These are phyloP conservation scores for Penicillium desertorum DNA, from an alignment of 495 filamentous ascomycete genomes.

Conservation along the genomic window DNA sequence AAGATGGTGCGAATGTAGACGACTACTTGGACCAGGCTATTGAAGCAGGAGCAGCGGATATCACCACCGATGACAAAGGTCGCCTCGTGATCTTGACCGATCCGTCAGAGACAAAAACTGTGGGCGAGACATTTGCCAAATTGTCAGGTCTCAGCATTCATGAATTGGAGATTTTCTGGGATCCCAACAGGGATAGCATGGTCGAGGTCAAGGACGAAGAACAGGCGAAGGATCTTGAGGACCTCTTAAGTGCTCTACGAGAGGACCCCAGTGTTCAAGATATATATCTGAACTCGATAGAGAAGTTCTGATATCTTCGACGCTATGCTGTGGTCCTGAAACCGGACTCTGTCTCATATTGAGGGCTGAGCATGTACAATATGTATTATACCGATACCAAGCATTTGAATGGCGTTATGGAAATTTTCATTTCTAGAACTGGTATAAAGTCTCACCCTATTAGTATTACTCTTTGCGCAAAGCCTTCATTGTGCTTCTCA, in stretches of 20 bases:
- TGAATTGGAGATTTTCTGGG: conserved; percentile 79
- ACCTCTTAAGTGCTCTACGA: conserved; percentile 40
- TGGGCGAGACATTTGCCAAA: conserved; percentile 60
- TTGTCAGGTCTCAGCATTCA: conserved; percentile 61
- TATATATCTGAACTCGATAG: conserved; percentile 61
- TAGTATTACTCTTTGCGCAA: conserved; percentile 45
- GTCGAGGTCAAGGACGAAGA: conserved; percentile 53
- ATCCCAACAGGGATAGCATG: conserved; percentile 75
- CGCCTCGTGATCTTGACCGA: conserved; percentile 74
- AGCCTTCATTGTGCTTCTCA: conserved; percentile 83
- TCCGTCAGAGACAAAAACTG: conserved; percentile 63
- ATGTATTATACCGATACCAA: conserved; percentile 19
- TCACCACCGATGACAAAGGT: conserved; percentile 67
- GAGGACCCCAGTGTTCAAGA: conserved; percentile 66
- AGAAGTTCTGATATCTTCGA: conserved; percentile 26
- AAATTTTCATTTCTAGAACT: not conserved
- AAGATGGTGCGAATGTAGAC: conserved; percentile 62
- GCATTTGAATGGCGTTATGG: conserved; percentile 24
- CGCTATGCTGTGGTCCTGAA: not conserved
- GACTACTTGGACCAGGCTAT: conserved; percentile 79
- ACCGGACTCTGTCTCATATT: not conserved
- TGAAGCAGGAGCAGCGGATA: conserved; percentile 81
- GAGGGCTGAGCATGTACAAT: conserved; percentile 18
- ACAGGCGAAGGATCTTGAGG: conserved; percentile 55
- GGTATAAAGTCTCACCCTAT: not conserved